Evolutionary conservation across 345 rosid genomes (phyloP).

Genomic region (Geranium rotundifolium): DNA sequence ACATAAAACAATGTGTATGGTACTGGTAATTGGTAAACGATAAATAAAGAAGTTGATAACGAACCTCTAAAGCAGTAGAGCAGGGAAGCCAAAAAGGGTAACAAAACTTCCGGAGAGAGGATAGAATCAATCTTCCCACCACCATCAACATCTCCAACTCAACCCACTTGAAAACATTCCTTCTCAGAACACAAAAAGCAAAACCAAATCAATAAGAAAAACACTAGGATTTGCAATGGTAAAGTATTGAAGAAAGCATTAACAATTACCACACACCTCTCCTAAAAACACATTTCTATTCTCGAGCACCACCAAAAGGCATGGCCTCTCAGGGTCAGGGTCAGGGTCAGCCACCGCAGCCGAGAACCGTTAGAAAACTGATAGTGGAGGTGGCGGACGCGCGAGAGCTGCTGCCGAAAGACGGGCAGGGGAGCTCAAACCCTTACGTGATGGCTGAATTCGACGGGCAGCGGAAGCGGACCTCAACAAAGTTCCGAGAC

Average conservation of each 20-base stretch:
- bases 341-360: conserved; percentile 16
- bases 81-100: neutral
- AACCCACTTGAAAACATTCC: neutral
- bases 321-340: conserved; percentile 3
- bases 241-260: neutral
- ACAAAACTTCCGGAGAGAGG: conserved; percentile 36
- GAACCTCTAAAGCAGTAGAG: conserved; percentile 14
- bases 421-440: conserved; percentile 94
- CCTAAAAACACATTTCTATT: neutral
- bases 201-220: neutral
- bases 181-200: conserved; percentile 2
- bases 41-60: conserved; percentile 6
- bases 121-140: conserved; percentile 46
- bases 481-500: conserved; percentile 61
- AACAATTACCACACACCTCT: neutral
- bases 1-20: neutral
- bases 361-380: conserved; percentile 37
- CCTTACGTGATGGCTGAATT: conserved; percentile 75
- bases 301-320: conserved; percentile 1
- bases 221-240: neutral
- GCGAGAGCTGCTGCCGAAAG: conserved; percentile 77
- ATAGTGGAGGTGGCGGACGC: conserved; percentile 69
- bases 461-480: conserved; percentile 66
- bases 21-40: neutral
- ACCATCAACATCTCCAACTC: neutral